phyloP scores from a whole-genome alignment of 2,329 filamentous ascomycete genomes.

The Orbilia oligospora region DNA sequence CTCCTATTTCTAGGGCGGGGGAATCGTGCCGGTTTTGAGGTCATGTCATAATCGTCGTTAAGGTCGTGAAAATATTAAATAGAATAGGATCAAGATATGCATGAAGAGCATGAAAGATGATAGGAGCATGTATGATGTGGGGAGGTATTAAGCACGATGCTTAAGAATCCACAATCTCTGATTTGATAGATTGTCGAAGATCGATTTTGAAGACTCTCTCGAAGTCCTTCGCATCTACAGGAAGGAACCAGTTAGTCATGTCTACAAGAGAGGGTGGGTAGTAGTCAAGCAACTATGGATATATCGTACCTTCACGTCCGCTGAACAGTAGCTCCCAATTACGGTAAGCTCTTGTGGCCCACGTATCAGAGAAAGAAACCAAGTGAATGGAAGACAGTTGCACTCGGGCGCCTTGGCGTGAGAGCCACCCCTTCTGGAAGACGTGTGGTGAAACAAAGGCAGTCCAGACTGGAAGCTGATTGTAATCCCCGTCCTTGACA shows the following conservation, averaged over 20 bases:
- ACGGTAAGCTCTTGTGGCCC: slow-evolving; percentile 63
- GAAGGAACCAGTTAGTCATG: slow-evolving; percentile 12
- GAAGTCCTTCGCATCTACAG: slow-evolving; percentile 62
- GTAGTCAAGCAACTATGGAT: not conserved
- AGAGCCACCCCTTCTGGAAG: slow-evolving; percentile 58
- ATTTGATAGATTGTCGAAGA: slow-evolving; percentile 54
- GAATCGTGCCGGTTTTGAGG: slow-evolving; percentile 39
- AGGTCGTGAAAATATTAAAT: slow-evolving; percentile 44
- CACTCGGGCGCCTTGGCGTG: slow-evolving; percentile 45
- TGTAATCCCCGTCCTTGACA: slow-evolving; percentile 62
- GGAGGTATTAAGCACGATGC: not conserved
- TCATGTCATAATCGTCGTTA: slow-evolving; percentile 47
- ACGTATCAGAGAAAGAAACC: slow-evolving; percentile 63
- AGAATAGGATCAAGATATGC: slow-evolving; percentile 27
- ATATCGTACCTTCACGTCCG: slow-evolving; percentile 61
- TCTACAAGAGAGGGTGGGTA: not conserved
- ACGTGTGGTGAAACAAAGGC: slow-evolving; percentile 62
- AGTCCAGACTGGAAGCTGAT: slow-evolving; percentile 64
- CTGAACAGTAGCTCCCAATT: slow-evolving; percentile 63
- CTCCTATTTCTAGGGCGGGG: slow-evolving; percentile 34
- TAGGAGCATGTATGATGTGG: not conserved
- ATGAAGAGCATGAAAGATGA: slow-evolving; percentile 7
- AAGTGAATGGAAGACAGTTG: slow-evolving; percentile 62
- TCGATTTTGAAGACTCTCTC: slow-evolving; percentile 62
- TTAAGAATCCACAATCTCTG: slow-evolving; percentile 54